A percentile compares a stretch with the other conserved stretches of the same genome.
phyloP scores from a whole-genome alignment of 148 eudicot genomes.

The Oxyria digyna region DNA sequence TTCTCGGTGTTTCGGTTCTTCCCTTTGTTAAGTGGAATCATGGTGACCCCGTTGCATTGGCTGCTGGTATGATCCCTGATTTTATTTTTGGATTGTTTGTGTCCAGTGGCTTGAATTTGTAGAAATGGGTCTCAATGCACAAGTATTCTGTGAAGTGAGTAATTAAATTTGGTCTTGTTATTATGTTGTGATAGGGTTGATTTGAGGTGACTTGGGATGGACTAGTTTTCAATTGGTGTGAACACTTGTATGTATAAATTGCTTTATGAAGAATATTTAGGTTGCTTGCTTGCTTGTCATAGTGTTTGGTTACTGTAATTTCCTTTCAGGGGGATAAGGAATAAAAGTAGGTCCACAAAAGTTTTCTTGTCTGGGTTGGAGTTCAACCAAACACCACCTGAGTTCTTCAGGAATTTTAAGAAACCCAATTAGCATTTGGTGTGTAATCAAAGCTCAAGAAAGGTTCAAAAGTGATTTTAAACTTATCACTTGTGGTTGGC shows the following conservation, averaged over 20 bases:
- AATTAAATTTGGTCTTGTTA: not conserved
- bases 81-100: not conserved
- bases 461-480: not conserved
- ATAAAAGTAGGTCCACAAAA: not conserved
- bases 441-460: not conserved
- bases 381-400: not conserved
- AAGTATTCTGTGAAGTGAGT: not conserved
- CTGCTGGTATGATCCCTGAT: constrained; percentile 24
- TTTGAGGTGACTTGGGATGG: not conserved
- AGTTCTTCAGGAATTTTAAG: no score
- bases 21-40: constrained; percentile 41
- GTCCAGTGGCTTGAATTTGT: not conserved
- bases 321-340: not conserved
- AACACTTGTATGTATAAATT: not conserved
- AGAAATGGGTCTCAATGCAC: constrained; percentile 1
- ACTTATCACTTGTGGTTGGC: not conserved
- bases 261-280: constrained; percentile 2
- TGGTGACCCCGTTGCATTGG: constrained; percentile 22
- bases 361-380: not conserved
- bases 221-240: not conserved
- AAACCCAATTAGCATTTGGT: not conserved
- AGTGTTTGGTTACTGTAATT: not conserved
- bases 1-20: constrained; percentile 51
- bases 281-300: not conserved
- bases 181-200: not conserved